A percentile compares a stretch with the other conserved stretches of the same genome.
Conservation (phyloP, 768 basidiomycete species). For the Kwoniella shandongensis region DNA sequence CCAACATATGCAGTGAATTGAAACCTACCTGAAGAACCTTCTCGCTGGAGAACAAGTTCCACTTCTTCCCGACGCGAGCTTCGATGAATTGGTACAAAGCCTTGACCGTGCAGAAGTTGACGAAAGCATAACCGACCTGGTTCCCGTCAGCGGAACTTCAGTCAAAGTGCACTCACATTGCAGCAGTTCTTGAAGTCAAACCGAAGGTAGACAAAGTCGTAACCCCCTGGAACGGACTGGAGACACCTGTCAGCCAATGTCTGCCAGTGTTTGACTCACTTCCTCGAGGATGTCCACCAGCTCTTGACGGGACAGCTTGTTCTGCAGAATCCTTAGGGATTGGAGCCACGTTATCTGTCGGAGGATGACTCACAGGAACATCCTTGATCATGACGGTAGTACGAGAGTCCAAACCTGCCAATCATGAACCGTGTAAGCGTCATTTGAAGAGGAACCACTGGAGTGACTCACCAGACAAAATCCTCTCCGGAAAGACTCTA, state of each 20-base stretch:
- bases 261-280: constrained; percentile 25
- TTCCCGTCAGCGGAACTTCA: not conserved
- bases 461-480: constrained; percentile 37
- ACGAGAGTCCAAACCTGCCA: constrained; percentile 40
- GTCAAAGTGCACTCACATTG: constrained; percentile 32
- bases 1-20: no score
- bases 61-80: constrained; percentile 46
- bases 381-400: constrained; percentile 54
- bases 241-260: not conserved
- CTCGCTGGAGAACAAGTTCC: constrained; percentile 51
- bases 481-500: constrained; percentile 36
- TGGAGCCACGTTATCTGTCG: no score
- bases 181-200: constrained; percentile 52
- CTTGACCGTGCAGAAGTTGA: constrained; percentile 46
- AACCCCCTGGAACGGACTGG: constrained; percentile 49
- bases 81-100: constrained; percentile 42
- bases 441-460: not conserved
- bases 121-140: constrained; percentile 51
- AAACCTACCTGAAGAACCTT: constrained; percentile 49
- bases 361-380: constrained; percentile 38
- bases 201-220: constrained; percentile 52
- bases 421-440: constrained; percentile 1
- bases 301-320: constrained; percentile 49
- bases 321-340: constrained; percentile 23
- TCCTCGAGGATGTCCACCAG: constrained; percentile 47